These are phyloP conservation scores for Ophiostoma fasciatum DNA, from an alignment of 2,329 filamentous ascomycete species.

Conservation along the genomic window DNA sequence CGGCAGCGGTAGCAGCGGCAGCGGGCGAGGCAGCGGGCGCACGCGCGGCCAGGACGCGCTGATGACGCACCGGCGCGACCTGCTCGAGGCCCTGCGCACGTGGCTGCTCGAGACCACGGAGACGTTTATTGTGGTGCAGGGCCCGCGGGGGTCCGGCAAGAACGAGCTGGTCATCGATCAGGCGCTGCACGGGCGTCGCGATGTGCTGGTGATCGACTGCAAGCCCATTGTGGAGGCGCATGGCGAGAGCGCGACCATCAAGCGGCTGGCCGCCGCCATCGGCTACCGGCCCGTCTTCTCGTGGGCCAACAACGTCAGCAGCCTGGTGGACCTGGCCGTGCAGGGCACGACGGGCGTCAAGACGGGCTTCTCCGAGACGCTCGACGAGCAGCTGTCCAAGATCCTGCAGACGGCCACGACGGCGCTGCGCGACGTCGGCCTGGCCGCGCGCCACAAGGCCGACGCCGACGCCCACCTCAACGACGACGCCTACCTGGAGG, in stretches of 20 bases:
- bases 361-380: slow-evolving; percentile 81
- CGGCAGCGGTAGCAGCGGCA: slow-evolving; percentile 42
- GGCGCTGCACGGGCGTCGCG: slow-evolving; percentile 57
- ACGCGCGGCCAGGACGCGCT: slow-evolving; percentile 52
- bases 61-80: slow-evolving; percentile 72
- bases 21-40: neutral
- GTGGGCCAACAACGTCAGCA: slow-evolving; percentile 91
- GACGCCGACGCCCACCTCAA: slow-evolving; percentile 40
- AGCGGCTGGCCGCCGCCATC: slow-evolving; percentile 64
- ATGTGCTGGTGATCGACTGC: slow-evolving; percentile 80
- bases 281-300: slow-evolving; percentile 90
- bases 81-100: slow-evolving; percentile 67
- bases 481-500: slow-evolving; percentile 80
- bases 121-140: slow-evolving; percentile 88
- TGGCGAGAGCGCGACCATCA: slow-evolving; percentile 76
- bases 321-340: slow-evolving; percentile 79
- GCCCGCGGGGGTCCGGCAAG: slow-evolving; percentile 82
- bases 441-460: slow-evolving; percentile 53
- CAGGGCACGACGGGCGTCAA: slow-evolving; percentile 92
- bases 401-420: slow-evolving; percentile 73
- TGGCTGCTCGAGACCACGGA: slow-evolving; percentile 83
- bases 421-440: slow-evolving; percentile 63
- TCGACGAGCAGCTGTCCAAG: slow-evolving; percentile 79
- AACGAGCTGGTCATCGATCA: slow-evolving; percentile 77
- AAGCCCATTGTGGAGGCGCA: slow-evolving; percentile 84